Conservation (phyloP, 768 basidiomycete species). For the Leccinum fibrillosum region DNA sequence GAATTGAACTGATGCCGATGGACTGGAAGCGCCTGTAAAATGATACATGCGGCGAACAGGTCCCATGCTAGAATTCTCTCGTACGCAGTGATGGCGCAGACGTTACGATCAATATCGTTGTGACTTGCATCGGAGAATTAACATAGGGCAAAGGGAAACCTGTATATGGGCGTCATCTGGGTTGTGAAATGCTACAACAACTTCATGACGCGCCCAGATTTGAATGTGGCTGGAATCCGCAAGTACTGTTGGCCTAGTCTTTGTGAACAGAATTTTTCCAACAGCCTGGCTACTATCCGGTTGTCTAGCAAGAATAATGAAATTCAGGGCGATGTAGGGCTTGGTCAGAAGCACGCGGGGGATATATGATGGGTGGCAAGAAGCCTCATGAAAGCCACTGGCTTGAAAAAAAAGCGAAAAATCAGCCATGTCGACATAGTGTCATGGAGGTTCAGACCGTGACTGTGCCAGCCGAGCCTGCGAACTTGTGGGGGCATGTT, state of each 20-base stretch:
- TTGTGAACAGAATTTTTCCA: no score
- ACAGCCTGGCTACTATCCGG: no score
- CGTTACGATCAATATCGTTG: not conserved
- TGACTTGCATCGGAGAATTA: not conserved
- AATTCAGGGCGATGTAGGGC: no score
- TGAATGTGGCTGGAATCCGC: not conserved
- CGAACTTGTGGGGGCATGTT: conserved; percentile 22
- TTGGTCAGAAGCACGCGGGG: not conserved
- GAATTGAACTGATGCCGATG: not conserved
- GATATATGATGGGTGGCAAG: not conserved
- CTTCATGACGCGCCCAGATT: no score
- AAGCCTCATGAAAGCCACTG: no score
- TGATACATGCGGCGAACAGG: not conserved
- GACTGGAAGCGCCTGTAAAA: not conserved
- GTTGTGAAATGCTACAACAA: no score
- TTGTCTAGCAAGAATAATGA: no score
- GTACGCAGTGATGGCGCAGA: not conserved
- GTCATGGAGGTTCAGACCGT: conserved; percentile 29
- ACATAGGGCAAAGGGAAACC: not conserved
- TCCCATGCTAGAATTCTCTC: not conserved
- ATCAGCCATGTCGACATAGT: no score
- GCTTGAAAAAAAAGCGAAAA: no score
- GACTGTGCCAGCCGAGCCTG: conserved; percentile 37
- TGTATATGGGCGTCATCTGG: not conserved
- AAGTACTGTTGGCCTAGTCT: no score